Evolutionary conservation across 192 early-diverging fungal genomes (phyloP).

Genomic region (Cetraspora pellucida): DNA sequence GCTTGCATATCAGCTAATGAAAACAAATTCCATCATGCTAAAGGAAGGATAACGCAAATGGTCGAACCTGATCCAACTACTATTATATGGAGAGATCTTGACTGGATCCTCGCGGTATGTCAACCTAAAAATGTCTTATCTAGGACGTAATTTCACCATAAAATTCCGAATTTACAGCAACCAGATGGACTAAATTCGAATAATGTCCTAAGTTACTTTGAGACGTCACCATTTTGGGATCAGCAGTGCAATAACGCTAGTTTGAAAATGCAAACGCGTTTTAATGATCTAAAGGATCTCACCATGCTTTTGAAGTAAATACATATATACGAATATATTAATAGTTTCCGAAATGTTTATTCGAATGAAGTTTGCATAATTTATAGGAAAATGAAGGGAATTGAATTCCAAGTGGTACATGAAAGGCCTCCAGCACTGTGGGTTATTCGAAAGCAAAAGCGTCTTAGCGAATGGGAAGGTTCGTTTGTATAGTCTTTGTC

Average conservation of each 20-base stretch:
- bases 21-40: no score
- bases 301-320: conserved; percentile 50
- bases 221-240: conserved; percentile 82
- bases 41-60: no score
- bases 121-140: no score
- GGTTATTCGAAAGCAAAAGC: conserved; percentile 70
- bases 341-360: neutral
- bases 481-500: conserved; percentile 20
- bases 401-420: conserved; percentile 75
- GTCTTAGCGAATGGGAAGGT: conserved; percentile 60
- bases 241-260: conserved; percentile 75
- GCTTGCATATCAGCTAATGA: no score
- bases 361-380: neutral
- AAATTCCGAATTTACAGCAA: neutral
- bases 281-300: conserved; percentile 65
- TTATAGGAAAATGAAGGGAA: conserved; percentile 68
- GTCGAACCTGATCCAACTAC: no score
- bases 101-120: no score
- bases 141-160: no score
- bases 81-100: no score
- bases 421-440: conserved; percentile 68
- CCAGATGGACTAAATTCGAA: conserved; percentile 69
- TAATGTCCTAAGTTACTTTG: conserved; percentile 81
- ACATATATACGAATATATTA: neutral
- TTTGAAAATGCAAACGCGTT: conserved; percentile 82